Evolutionary conservation across 2,329 filamentous ascomycete genomes (phyloP), one percentile per base, ranked within the genome.

Genomic region (Westerdykella ornata): DNA sequence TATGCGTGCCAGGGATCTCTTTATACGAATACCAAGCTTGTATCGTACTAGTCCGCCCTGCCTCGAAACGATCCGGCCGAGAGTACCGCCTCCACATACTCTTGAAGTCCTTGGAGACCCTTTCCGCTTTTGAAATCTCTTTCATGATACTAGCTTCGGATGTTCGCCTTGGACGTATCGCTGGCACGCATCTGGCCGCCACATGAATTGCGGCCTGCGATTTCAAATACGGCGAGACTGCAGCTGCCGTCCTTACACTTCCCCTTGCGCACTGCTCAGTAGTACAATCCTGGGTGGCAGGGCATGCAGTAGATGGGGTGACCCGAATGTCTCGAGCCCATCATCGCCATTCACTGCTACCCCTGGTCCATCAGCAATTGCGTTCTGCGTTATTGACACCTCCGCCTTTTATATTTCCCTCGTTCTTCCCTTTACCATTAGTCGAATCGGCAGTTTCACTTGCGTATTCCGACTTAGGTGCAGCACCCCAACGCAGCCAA

Each of bases 401-500:
- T 22, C 35, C 35, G 42, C 42, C 41, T 19, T 41, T 35, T 26
- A 16, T 20, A 43, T 33, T 20, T 36, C 38, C 39, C 40, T 37
- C 37, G 33, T 17, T 31, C 15, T 26, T 39, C 36, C n/a, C 34
- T 8, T 33, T 20, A 39, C 35, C 42, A 32, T 37, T 41, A 30
- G 14, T 53, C 33, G 37, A 18, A 31, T 35, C 36, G 19, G n/a
- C 20, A 38, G 14, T 41, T 43, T 49, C 42, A 38, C 45, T 51
- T 47, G 36, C 36, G 42, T 46, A 37, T 35, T 41, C 22, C 22
- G 22, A 26, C 46, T 54, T 49, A 57, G 49, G 54, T 57, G 56
- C 56, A 58, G 52, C 22, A 50, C 20, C 13, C 47, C 48, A 41
- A 44, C 39, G 38, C 54, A 47, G 57, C 54, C 55, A 54, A 56